phyloP scores from a whole-genome alignment of 805 yeast genomes.

The Myxozyma lipomycoides region DNA sequence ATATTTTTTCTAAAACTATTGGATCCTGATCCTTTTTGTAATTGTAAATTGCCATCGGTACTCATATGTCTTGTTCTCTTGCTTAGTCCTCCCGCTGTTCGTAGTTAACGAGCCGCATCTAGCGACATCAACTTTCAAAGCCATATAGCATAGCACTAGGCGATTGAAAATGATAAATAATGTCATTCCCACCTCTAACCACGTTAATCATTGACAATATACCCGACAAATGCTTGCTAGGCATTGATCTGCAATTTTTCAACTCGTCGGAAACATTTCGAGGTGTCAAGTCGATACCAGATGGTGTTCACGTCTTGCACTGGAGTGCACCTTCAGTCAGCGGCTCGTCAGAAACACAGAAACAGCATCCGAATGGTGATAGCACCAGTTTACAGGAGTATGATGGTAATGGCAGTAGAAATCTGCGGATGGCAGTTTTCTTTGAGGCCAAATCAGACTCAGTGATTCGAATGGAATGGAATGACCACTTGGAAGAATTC shows the following conservation, averaged over 20 bases:
- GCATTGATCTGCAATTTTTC: constrained; percentile 52
- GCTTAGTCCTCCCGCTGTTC: too few species aligned
- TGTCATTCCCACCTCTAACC: constrained; percentile 31
- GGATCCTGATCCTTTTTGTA: background rate
- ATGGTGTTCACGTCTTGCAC: constrained; percentile 56
- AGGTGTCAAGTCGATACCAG: constrained; percentile 51
- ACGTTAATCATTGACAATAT: constrained; percentile 36
- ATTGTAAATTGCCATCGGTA: background rate
- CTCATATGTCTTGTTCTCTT: too few species aligned
- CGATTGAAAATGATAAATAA: too few species aligned
- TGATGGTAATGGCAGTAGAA: constrained; percentile 13
- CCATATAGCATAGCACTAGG: too few species aligned
- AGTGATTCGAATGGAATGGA: constrained; percentile 42
- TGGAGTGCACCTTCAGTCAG: constrained; percentile 38
- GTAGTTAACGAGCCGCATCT: too few species aligned
- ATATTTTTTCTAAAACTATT: background rate
- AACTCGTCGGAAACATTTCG: constrained; percentile 40
- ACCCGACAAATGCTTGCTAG: constrained; percentile 41
- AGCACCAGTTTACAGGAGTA: too few species aligned
- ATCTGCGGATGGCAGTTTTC: constrained; percentile 22
- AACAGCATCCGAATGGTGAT: constrained; percentile 2
- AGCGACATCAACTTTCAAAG: too few species aligned
- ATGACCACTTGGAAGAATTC: constrained; percentile 37
- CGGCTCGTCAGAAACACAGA: background rate
- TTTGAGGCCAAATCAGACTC: constrained; percentile 37